Percentiles rank a stretch among this genome's conserved stretches.
Conservation (phyloP, 495 filamentous ascomycete species). For the Parachaetomium inaequale region DNA sequence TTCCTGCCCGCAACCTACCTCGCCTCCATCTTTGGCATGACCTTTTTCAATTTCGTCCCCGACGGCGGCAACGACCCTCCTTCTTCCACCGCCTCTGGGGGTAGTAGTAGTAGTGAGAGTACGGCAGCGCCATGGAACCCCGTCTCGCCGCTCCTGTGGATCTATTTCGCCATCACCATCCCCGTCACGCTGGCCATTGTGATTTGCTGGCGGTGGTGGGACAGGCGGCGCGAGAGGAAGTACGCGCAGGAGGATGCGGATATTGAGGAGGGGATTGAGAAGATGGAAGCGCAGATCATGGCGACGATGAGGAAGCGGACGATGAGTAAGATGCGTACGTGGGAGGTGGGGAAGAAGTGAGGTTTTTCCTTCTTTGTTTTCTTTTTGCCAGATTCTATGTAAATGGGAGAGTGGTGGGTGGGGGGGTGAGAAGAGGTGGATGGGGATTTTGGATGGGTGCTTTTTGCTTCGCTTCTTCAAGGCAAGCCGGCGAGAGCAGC, state of each 20-base stretch:
- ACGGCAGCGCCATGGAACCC: conserved; percentile 8
- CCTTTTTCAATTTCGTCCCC: conserved; percentile 51
- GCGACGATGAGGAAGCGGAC: conserved; percentile 51
- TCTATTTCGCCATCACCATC: conserved; percentile 53
- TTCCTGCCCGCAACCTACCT: conserved; percentile 55
- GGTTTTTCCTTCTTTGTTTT: not conserved
- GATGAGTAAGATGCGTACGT: conserved; percentile 50
- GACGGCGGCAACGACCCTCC: conserved; percentile 1
- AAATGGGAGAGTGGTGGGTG: not conserved
- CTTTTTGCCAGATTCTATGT: not conserved
- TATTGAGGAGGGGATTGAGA: conserved; percentile 50
- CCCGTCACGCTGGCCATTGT: conserved; percentile 49
- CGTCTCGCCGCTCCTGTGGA: conserved; percentile 48
- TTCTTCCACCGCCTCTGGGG: conserved; percentile 8
- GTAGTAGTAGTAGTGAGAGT: not conserved
- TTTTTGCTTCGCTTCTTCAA: not conserved
- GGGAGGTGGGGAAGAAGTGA: conserved; percentile 27
- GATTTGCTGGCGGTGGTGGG: conserved; percentile 46
- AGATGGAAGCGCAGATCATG: conserved; percentile 54
- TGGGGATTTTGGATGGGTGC: not conserved
- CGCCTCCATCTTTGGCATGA: conserved; percentile 54
- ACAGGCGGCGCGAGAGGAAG: conserved; percentile 40
- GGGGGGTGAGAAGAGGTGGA: not conserved
- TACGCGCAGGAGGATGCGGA: conserved; percentile 46
- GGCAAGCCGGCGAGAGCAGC: not conserved